These are phyloP conservation scores for Microstegium vimineum DNA, from an alignment of 176 grass and related monocot genomes.

Conservation along the genomic window DNA sequence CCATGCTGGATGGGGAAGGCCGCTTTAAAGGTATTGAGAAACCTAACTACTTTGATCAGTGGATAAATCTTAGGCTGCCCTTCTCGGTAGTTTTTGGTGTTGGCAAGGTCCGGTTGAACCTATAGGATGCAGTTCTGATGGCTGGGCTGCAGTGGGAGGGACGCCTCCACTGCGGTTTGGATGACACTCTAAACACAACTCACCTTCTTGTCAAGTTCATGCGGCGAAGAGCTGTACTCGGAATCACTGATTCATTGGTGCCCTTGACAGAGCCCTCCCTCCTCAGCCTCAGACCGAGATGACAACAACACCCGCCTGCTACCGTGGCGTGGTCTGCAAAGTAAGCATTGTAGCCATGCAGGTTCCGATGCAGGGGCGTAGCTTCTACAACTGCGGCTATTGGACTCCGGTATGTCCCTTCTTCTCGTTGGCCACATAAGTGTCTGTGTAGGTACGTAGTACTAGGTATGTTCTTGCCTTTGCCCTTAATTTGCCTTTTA, in stretches of 20 bases:
- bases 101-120: neutral
- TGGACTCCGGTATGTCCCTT: slow-evolving; percentile 50
- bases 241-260: slow-evolving; percentile 32
- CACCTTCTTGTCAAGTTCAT: slow-evolving; percentile 46
- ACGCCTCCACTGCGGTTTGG: slow-evolving; percentile 55
- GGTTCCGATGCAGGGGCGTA: slow-evolving; percentile 33
- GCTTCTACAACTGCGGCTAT: slow-evolving; percentile 51
- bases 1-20: slow-evolving; percentile 58
- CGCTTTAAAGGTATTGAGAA: slow-evolving; percentile 46
- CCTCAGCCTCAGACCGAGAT: neutral
- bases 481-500: no score
- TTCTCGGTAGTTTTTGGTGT: slow-evolving; percentile 25
- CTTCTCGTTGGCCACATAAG: slow-evolving; percentile 22
- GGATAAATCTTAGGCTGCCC: slow-evolving; percentile 59
- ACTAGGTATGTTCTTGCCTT: no score
- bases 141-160: slow-evolving; percentile 54
- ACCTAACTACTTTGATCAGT: slow-evolving; percentile 53
- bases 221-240: slow-evolving; percentile 13
- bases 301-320: neutral
- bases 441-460: no score
- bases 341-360: slow-evolving; percentile 4
- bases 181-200: slow-evolving; percentile 55
- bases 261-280: neutral
- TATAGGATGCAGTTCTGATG: slow-evolving; percentile 31
- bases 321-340: slow-evolving; percentile 40